Conservation (phyloP, 208 protist species). For the Leishmania gerbilli region DNA sequence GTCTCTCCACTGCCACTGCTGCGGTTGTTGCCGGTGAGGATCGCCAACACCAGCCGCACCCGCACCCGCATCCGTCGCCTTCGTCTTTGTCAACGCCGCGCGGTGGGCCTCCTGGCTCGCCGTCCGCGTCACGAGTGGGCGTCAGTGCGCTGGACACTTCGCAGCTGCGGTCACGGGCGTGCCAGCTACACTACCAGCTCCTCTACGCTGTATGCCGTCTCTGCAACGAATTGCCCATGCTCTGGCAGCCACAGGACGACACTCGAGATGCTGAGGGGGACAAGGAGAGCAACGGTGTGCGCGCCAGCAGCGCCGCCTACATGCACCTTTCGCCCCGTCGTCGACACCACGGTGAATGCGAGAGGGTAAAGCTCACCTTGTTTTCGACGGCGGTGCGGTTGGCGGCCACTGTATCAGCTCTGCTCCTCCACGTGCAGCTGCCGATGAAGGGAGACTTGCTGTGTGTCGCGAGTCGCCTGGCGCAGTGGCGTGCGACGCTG, state of each 20-base stretch:
- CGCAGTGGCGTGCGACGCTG: conserved; percentile 18
- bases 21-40: neutral
- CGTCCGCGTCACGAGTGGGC: neutral
- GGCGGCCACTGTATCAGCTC: conserved; percentile 32
- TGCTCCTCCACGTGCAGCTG: conserved; percentile 37
- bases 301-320: neutral
- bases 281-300: neutral
- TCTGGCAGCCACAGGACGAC: neutral
- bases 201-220: conserved; percentile 41
- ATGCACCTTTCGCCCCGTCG: neutral
- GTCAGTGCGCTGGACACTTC: neutral
- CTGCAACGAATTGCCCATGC: conserved; percentile 29
- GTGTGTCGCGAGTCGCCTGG: conserved; percentile 42
- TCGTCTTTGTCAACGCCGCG: neutral
- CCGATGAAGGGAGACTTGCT: conserved; percentile 55
- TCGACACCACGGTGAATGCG: neutral
- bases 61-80: neutral
- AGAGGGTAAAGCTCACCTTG: neutral
- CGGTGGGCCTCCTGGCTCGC: neutral
- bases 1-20: neutral
- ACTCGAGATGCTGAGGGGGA: neutral
- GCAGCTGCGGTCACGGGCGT: conserved; percentile 6
- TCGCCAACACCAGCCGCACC: neutral
- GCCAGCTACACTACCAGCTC: conserved; percentile 35
- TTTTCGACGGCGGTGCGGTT: conserved; percentile 23